Evolutionary conservation across 805 yeast genomes (phyloP).

Genomic region (Hanseniaspora meyeri): DNA sequence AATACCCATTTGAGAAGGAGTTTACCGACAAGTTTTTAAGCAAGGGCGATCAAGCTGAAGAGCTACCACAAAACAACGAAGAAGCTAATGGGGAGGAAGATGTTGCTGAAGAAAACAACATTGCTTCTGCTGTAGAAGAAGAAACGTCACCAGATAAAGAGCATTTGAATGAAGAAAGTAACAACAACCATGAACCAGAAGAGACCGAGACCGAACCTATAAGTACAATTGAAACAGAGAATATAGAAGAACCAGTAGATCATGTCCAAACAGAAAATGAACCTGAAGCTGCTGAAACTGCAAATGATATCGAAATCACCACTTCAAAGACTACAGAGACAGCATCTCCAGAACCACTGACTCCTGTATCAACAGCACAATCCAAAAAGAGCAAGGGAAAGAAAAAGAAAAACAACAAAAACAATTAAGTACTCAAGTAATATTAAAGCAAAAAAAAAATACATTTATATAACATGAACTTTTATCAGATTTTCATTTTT

Average conservation of each 20-base stretch:
- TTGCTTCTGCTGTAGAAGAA: too few species aligned
- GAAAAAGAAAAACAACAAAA: constrained; percentile 24
- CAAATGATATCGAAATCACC: not conserved
- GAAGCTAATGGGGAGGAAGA: constrained; percentile 15
- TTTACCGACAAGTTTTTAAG: constrained; percentile 1
- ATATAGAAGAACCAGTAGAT: constrained; percentile 13
- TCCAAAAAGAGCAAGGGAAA: constrained; percentile 25
- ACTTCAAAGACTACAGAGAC: constrained; percentile 2
- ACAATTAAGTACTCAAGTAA: constrained; percentile 13
- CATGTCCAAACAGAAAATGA: constrained; percentile 14
- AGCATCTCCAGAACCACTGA: constrained; percentile 11
- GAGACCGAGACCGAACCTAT: too few species aligned
- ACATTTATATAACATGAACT: not conserved
- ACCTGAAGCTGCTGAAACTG: constrained; percentile 13
- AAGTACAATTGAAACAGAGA: constrained; percentile 1
- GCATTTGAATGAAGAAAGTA: constrained; percentile 6
- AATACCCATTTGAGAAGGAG: not conserved
- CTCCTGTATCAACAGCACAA: constrained; percentile 11
- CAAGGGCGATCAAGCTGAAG: constrained; percentile 7
- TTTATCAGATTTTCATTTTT: not conserved
- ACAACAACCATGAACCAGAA: not conserved
- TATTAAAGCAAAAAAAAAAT: too few species aligned
- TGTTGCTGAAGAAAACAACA: constrained; percentile 15
- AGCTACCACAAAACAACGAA: constrained; percentile 10
- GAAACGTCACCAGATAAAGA: constrained; percentile 2